Evolutionary conservation across 768 basidiomycete species (phyloP), one percentile per base, ranked within the genome.

Genomic region (Pulveroboletus sp.): DNA sequence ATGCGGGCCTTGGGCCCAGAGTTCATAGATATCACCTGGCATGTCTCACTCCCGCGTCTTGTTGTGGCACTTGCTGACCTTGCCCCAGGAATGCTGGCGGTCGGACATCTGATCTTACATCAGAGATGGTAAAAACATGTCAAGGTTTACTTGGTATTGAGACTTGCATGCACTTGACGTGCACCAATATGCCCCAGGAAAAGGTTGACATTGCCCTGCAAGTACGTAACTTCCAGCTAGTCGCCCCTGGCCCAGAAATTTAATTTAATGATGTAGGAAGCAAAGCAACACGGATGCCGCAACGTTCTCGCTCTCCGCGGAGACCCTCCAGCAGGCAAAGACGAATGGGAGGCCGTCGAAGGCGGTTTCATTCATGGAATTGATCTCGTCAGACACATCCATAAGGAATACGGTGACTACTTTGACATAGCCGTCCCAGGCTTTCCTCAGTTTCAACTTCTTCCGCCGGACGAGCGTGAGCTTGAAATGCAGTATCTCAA

Each of bases 21-120:
- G 67, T 99, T 99, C 65, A 88, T 98, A 59, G 95, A 98, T 67
- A 95, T 98, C 62, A 98, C 95, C 66, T 98, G 92, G 92, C 84
- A 51, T 40, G 75, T 50, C 11, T 43, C 36, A 45, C 45, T 51
- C 55, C 38, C 35, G 40, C 4, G 20, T 21, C 17, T 12, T 39
- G 46, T 36, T 43, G 19, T 27, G 10, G 32, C 17, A 12, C 45
- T 19, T 14, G 13, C 43, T 51, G 29, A 60, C 48, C 41, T 14
- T 24, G 39, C 41, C 47, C 11, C 54, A 97, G 94, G 94, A 95
- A 95, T 73, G 94, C 94, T 45, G 94, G 94, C 47, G 94, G 94
- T 45, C 81, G 94, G 52, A 95, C 94, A 31, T 95, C 94, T 36
- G 94, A 97, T 61, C 71, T 97, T 49, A 95, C 94, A 11, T 84